These are phyloP conservation scores for Ormosia emarginata DNA, from an alignment of 306 rosid genomes.

Conservation along the genomic window DNA sequence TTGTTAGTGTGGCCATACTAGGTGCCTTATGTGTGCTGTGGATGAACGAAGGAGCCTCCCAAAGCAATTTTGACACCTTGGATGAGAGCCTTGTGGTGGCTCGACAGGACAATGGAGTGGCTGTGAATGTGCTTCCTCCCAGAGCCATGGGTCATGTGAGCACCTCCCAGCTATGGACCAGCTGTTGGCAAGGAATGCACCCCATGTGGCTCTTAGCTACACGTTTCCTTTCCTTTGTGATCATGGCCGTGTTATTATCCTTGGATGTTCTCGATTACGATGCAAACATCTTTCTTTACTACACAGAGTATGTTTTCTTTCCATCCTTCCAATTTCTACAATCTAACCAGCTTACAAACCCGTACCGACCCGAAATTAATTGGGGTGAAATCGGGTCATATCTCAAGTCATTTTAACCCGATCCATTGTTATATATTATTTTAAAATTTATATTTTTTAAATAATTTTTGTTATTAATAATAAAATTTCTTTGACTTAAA, in stretches of 20 bases:
- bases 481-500: too few species aligned
- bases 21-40: slow-evolving; percentile 54
- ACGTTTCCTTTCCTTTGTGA: slow-evolving; percentile 46
- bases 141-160: slow-evolving; percentile 29
- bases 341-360: neutral
- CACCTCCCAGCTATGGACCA: slow-evolving; percentile 55
- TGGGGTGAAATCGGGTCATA: too few species aligned
- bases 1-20: slow-evolving; percentile 36
- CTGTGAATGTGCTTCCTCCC: slow-evolving; percentile 29
- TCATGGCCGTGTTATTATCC: slow-evolving; percentile 33
- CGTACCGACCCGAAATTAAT: too few species aligned
- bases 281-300: slow-evolving; percentile 54
- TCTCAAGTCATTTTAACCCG: too few species aligned
- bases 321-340: neutral
- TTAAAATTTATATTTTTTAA: too few species aligned
- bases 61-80: slow-evolving; percentile 19
- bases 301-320: slow-evolving; percentile 55
- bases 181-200: slow-evolving; percentile 67
- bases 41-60: slow-evolving; percentile 38
- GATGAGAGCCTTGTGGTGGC: slow-evolving; percentile 50
- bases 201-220: slow-evolving; percentile 51
- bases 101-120: slow-evolving; percentile 32
- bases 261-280: slow-evolving; percentile 46
- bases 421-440: too few species aligned
- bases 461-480: too few species aligned